Conservation (phyloP, 495 filamentous ascomycete species). For the Glutinoglossum americanum region DNA sequence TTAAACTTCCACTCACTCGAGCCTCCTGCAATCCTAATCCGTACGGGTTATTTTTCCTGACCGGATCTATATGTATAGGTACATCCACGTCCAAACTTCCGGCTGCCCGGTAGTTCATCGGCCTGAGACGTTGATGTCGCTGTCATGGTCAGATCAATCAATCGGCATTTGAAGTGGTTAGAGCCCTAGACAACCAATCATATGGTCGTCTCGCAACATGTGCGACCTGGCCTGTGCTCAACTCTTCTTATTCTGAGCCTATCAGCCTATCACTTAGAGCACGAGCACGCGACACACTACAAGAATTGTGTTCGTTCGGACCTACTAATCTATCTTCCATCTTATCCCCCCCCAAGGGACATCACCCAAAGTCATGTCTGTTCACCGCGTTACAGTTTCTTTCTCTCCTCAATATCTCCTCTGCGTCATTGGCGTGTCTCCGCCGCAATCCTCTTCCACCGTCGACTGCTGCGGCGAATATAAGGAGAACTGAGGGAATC, state of each 20-base stretch:
- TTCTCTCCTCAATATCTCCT: neutral
- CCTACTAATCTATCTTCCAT: neutral
- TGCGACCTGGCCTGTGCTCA: neutral
- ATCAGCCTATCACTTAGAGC: constrained; percentile 1
- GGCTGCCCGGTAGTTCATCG: neutral
- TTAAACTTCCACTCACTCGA: too few species aligned
- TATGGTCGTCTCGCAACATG: neutral
- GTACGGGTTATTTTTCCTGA: too few species aligned
- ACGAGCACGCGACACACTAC: neutral
- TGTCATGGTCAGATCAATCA: neutral
- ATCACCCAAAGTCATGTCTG: neutral
- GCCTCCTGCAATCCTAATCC: too few species aligned
- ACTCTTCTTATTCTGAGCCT: neutral
- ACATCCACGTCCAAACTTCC: neutral
- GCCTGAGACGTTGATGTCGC: neutral
- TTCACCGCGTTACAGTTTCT: neutral
- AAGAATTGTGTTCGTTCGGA: neutral
- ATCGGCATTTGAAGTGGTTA: neutral
- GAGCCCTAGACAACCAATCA: neutral
- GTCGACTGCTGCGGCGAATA: neutral
- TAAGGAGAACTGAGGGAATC: neutral
- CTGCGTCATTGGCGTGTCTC: neutral
- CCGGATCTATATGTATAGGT: too few species aligned
- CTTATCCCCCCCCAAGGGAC: neutral
- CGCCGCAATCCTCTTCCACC: neutral